Conservation (phyloP, 225 moss, liverwort and hornwort genomes). For the Polytrichum formosum region DNA sequence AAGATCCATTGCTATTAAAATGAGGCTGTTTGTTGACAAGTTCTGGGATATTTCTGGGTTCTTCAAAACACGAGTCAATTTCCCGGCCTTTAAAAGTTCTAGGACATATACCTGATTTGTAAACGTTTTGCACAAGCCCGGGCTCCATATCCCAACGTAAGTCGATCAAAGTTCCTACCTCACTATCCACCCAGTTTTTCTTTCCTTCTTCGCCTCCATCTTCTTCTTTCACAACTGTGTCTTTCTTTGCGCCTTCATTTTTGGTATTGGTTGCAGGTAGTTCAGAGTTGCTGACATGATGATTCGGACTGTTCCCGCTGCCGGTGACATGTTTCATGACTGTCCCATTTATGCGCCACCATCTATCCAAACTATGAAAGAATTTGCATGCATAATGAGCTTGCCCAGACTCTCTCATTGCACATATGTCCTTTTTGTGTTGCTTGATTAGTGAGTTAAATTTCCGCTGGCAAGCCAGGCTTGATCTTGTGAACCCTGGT, state of each 20-base stretch:
- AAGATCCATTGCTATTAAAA: no score
- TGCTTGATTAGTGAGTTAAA: conserved; percentile 55
- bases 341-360: conserved; percentile 54
- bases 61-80: no score
- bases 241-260: conserved; percentile 7
- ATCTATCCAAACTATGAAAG: conserved; percentile 42
- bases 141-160: conserved; percentile 53
- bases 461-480: conserved; percentile 50
- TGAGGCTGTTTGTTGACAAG: no score
- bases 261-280: conserved; percentile 19
- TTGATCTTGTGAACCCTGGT: conserved; percentile 41
- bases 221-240: conserved; percentile 24
- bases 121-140: conserved; percentile 42
- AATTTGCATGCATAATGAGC: conserved; percentile 52
- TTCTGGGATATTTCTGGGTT: no score
- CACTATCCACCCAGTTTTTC: conserved; percentile 50
- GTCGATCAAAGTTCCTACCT: conserved; percentile 39
- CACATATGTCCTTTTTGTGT: conserved; percentile 43
- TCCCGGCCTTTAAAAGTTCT: neutral
- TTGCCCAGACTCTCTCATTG: conserved; percentile 45
- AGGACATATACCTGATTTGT: conserved; percentile 41
- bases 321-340: conserved; percentile 33
- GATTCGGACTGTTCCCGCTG: conserved; percentile 15
- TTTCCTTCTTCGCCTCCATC: conserved; percentile 43
- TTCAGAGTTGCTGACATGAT: conserved; percentile 19